Base-by-base conservation (phyloP, 345 rosid genomes). In the Salix dunnii region DNA sequence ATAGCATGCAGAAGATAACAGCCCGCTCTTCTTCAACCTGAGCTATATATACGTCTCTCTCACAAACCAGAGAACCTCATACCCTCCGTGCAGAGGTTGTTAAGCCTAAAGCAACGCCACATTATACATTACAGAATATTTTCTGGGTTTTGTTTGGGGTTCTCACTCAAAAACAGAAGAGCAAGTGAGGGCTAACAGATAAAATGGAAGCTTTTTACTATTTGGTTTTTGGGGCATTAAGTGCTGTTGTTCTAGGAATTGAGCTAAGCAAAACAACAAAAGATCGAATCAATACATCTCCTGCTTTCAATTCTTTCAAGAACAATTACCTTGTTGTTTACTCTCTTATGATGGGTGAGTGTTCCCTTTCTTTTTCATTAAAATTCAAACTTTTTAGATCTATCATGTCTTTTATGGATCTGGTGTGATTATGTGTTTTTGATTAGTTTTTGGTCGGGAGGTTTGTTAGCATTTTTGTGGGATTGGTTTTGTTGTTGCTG, bases 341-440 rank as follows among this genome's bases (percentile, higher is more conserved):
- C 85, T 91, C 96, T 58, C 92, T 91, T 82, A 90, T 89, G 96
- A 91, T 91, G 93, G 91, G 96, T 91, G 71, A 58, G 63, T 58
- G 63, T 58, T 58, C 25, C 25, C 58, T 51, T 16, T 51, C 21
- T 23, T 3, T 7, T 21, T 23, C 63, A 10, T 58, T 58, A 23
- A 9, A 58, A 58, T 58, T 25, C 28, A 3, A 8, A 2, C 13
- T 8, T n/a, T 58, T 23, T n/a, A 58, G 63, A 58, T 58, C 63
- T 58, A 58, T 58, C 12, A 10, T 58, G 16, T 23, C 12, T 58
- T 10, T 58, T 25, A n/a, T 58, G 28, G 63, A 58, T 58, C 63
- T 23, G 63, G 23, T 23, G 63, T 58, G 62, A 58, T 58, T 58
- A 58, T 25, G 62, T 23, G 62, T 58, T 11, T 23, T 58, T 58